These are phyloP conservation scores for Pythium folliculosum DNA, from an alignment of 352 stramenopile genomes.

Conservation along the genomic window DNA sequence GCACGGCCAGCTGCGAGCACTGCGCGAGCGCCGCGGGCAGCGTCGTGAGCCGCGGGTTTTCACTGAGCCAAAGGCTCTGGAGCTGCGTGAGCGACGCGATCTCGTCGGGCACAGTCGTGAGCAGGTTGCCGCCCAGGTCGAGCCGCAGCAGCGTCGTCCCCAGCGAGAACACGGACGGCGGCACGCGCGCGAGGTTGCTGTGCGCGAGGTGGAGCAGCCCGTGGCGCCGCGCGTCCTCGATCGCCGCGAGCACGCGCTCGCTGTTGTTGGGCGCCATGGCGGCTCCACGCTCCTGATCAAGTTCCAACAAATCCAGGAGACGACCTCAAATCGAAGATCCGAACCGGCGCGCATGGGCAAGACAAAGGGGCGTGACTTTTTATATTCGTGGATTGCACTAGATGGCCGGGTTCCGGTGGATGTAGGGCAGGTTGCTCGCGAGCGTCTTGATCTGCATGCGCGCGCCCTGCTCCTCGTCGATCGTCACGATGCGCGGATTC, in stretches of 20 bases:
- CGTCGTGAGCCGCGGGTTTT: conserved; percentile 66
- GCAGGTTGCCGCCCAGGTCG: conserved; percentile 83
- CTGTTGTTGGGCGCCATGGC: conserved; percentile 32
- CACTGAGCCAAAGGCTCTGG: conserved; percentile 81
- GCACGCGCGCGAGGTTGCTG: conserved; percentile 43
- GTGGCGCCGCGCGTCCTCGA: conserved; percentile 61
- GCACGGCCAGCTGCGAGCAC: conserved; percentile 65
- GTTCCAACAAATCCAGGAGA: too few relatives aligned
- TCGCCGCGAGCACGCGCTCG: conserved; percentile 42
- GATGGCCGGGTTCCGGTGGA: conserved; percentile 93
- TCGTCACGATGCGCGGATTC: conserved; percentile 84
- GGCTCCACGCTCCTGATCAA: too few relatives aligned
- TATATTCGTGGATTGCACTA: conserved; percentile 25
- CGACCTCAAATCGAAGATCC: too few relatives aligned
- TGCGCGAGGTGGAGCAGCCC: conserved; percentile 62
- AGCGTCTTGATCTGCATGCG: conserved; percentile 89
- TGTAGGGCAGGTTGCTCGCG: conserved; percentile 92
- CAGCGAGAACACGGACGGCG: conserved; percentile 36
- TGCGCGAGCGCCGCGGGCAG: conserved; percentile 59
- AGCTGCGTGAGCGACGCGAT: conserved; percentile 61
- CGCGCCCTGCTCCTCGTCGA: conserved; percentile 88
- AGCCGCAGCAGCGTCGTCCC: conserved; percentile 53
- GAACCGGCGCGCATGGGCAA: too few relatives aligned
- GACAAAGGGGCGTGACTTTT: too few relatives aligned
- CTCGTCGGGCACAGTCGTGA: conserved; percentile 54